Evolutionary conservation across 2,329 filamentous ascomycete species (phyloP), one percentile per base, ranked within the genome.

Genomic region (Endoconidiophora polonica): DNA sequence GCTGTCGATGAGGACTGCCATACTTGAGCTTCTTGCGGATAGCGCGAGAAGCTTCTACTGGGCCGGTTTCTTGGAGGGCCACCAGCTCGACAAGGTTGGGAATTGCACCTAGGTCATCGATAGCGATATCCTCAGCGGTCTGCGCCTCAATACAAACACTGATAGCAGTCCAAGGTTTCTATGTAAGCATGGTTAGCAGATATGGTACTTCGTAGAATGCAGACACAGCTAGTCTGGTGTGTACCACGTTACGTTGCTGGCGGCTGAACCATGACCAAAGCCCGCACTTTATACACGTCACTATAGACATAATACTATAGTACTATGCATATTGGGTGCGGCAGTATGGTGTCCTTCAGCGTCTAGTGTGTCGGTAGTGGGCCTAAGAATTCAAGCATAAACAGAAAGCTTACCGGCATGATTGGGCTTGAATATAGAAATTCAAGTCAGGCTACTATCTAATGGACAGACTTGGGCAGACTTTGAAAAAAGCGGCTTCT

Each of bases 11-110:
- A n/a, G 85, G 73, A 59, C 79, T 94, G 58, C 91, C 91, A 65
- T 98, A 96, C 69, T 98, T 98, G 73, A 98, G 77, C 70, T 96
- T 96, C 76, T 98, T 98, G 54, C 91, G 79, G 58, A 98, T 76
- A 44, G 91, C 88, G 60, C 91, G 79, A 49, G 90, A 86, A 53
- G 88, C 88, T 69, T 98, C 91, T 10, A 78, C 76, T 1, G 91
- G 86, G 0, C 91, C 91, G 5, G 84, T 83, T 23, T 76, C 73
- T 65, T 98, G 91, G 53, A 98, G 78, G 56, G 84, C 83, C 62
- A 98, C 85, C 51, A 91, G 86, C 65, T 98, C 91, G 55, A 96
- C 85, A 22, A 98, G 77, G 59, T 96, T 88, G 39, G 90, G 85
- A 56, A 98, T 86, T 22, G 90, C 91, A 58, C 85, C 83, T 37